These are phyloP conservation scores for Penicillium capsulatum DNA, from an alignment of 2,329 filamentous ascomycete genomes.

Conservation along the genomic window DNA sequence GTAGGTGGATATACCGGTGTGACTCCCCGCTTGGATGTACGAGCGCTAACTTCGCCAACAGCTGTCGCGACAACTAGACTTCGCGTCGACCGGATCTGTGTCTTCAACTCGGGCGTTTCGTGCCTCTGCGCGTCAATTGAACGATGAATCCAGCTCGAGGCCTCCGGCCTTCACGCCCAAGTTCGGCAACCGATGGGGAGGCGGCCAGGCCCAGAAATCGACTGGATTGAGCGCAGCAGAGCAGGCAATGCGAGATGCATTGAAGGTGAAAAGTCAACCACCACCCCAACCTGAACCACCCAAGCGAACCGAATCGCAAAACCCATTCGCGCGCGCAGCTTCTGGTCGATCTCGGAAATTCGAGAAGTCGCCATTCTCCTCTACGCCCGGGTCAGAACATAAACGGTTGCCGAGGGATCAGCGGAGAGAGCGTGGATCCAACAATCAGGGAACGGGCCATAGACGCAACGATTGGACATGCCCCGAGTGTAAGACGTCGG, in stretches of 20 bases:
- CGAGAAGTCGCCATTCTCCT: too few species aligned
- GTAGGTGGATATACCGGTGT: constrained; percentile 25
- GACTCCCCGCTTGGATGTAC: neutral
- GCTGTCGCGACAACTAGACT: constrained; percentile 40
- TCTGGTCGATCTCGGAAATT: neutral
- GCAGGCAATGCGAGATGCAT: constrained; percentile 28
- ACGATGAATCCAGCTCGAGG: constrained; percentile 21
- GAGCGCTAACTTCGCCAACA: constrained; percentile 12
- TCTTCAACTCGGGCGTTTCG: constrained; percentile 34
- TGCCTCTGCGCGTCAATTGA: constrained; percentile 24
- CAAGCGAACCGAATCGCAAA: neutral
- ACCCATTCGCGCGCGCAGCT: neutral
- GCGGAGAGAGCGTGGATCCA: too few species aligned
- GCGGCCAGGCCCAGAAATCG: constrained; percentile 17
- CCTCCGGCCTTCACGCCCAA: constrained; percentile 20
- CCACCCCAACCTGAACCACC: constrained; percentile 5
- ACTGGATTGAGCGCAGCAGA: constrained; percentile 31
- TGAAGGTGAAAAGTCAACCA: constrained; percentile 20
- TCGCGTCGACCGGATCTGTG: constrained; percentile 30
- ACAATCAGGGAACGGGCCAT: too few species aligned
- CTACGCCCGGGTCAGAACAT: too few species aligned
- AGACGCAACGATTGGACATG: neutral
- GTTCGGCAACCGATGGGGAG: constrained; percentile 28
- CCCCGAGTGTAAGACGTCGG: neutral
- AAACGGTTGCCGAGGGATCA: too few species aligned